These are phyloP conservation scores for Aspergillus aculeatinus DNA, from an alignment of 2,329 filamentous ascomycete species.

Conservation along the genomic window DNA sequence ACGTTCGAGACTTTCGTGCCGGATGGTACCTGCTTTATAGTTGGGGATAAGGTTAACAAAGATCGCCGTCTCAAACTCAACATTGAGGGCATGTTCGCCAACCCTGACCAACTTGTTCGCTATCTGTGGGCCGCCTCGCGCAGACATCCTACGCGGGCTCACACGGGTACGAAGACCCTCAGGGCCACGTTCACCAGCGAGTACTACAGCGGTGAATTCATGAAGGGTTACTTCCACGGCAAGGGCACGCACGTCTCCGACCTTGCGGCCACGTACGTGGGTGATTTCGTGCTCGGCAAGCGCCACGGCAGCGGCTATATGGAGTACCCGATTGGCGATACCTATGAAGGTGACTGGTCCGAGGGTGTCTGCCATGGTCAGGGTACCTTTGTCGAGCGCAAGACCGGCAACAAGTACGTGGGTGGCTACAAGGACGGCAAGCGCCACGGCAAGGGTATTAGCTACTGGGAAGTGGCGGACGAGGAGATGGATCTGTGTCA, in stretches of 20 bases:
- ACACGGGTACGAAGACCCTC: conserved; percentile 50
- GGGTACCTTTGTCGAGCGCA: conserved; percentile 56
- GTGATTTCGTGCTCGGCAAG: conserved; percentile 53
- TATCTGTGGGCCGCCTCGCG: conserved; percentile 48
- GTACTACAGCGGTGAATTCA: conserved; percentile 56
- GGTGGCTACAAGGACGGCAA: conserved; percentile 62
- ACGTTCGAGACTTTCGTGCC: conserved; percentile 36
- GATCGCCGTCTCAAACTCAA: conserved; percentile 36
- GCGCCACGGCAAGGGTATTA: conserved; percentile 61
- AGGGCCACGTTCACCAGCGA: conserved; percentile 55
- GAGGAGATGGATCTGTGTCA: conserved; percentile 60
- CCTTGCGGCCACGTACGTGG: conserved; percentile 57
- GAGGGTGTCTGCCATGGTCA: conserved; percentile 54
- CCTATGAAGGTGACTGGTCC: conserved; percentile 48
- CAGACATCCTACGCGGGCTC: conserved; percentile 46
- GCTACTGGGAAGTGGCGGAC: conserved; percentile 61
- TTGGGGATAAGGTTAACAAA: conserved; percentile 42
- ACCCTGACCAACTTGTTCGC: conserved; percentile 39
- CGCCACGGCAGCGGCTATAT: conserved; percentile 59
- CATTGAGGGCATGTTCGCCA: conserved; percentile 36
- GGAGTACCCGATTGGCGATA: conserved; percentile 56
- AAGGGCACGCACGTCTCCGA: conserved; percentile 54
- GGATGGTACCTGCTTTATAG: conserved; percentile 44
- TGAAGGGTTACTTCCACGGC: conserved; percentile 54
- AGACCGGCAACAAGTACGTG: conserved; percentile 60